Evolutionary conservation across 495 filamentous ascomycete species (phyloP), one percentile per base, ranked within the genome.

Genomic region (Thozetella sp.): DNA sequence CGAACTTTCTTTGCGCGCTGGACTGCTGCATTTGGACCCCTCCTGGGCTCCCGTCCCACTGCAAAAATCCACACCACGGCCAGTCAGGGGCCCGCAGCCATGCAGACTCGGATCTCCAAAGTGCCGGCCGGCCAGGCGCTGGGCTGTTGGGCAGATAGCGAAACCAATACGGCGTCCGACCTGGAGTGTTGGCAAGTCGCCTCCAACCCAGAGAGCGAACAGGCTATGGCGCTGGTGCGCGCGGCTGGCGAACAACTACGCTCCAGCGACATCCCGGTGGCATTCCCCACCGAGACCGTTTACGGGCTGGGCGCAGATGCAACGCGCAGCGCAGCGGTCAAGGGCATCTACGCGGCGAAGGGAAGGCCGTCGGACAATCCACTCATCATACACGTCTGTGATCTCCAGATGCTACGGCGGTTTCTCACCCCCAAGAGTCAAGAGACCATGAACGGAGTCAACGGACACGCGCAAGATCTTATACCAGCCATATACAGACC

Each of bases 261-360:
- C 25, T 79, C 77, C 25, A 85, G 83, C 59, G 80, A 90, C 69
- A 77, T 83, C 24, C 93, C 93, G 19, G 91, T 99, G 45, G 96
- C 92, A 10, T 99, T 99, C 70, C 96, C 95, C 3, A 99, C 96
- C 0, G 95, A 99, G 75, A 99, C 95, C 4, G 95, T 99, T 11
- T 99, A 99, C 72, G 95, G 95, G 1, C 82, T 99, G 15, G 95
- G 93, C 52, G 95, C 94, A 20, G 95, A 98, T 78, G 96, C 95
- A 4, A 97, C 93, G 25, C 84, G 90, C 67, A 88, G 83, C 62
- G 78, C 73, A 37, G 89, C 94, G n/a, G 94, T 97, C n/a, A 83
- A 82, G 59, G 92, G 91, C 4, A 99, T 99, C 65, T 99, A 93
- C 73, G 77, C 81, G 17, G 93, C 93, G 9, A 99, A 99, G 74